These are phyloP conservation scores for Eucalyptus regnans DNA, from an alignment of 345 rosid genomes.

Conservation along the genomic window DNA sequence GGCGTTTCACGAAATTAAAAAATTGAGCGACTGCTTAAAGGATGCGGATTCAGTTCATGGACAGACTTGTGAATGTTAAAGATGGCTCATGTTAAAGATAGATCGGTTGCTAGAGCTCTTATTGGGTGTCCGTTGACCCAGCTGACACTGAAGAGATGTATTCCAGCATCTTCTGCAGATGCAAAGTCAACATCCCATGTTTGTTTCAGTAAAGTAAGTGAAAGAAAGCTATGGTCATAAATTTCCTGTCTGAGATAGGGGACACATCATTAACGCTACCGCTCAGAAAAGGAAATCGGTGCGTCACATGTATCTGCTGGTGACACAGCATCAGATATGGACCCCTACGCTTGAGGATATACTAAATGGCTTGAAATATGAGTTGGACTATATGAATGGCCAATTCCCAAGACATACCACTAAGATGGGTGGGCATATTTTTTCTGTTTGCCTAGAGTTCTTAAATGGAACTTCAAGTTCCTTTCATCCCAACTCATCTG, in stretches of 20 bases:
- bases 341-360: too few species aligned
- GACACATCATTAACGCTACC: too few species aligned
- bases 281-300: too few species aligned
- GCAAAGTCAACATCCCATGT: background rate
- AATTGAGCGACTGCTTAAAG: constrained; percentile 20
- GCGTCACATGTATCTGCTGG: too few species aligned
- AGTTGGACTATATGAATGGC: too few species aligned
- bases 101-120: constrained; percentile 43
- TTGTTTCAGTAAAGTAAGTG: too few species aligned
- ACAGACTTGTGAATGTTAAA: constrained; percentile 19
- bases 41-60: constrained; percentile 47
- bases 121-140: constrained; percentile 49
- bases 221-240: too few species aligned
- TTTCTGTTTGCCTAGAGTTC: constrained; percentile 35
- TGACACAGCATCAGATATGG: too few species aligned
- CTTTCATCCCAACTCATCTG: constrained; percentile 21
- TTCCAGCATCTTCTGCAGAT: background rate
- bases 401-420: too few species aligned
- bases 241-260: background rate
- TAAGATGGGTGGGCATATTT: too few species aligned
- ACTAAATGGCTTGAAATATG: too few species aligned
- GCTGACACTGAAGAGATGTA: constrained; percentile 15
- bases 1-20: constrained; percentile 24
- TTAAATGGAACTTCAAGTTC: constrained; percentile 29
- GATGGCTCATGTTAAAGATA: constrained; percentile 19